Evolutionary conservation across 345 rosid genomes (phyloP).

Genomic region (Mercurialis annua): DNA sequence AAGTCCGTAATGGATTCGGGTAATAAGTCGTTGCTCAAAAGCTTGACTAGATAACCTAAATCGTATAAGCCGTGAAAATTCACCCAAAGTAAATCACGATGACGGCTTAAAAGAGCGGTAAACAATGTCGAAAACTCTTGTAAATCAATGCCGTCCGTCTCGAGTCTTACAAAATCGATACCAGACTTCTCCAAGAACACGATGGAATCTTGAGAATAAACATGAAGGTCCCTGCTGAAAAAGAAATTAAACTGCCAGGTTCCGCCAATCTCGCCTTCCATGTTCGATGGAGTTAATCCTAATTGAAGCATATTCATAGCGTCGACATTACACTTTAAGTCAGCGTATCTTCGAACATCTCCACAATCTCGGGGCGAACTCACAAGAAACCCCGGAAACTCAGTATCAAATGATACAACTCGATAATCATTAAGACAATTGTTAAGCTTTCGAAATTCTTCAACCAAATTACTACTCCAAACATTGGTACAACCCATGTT

Average conservation of each 20-base stretch:
- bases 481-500: neutral
- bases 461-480: neutral
- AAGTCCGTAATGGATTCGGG: neutral
- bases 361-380: neutral
- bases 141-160: neutral
- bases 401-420: neutral
- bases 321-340: neutral
- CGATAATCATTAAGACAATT: neutral
- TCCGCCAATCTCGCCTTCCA: neutral
- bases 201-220: neutral
- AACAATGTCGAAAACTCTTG: neutral
- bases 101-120: too few species aligned
- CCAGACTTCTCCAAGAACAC: constrained; percentile 1
- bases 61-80: constrained; percentile 17
- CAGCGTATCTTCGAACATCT: neutral
- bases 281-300: neutral
- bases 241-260: neutral
- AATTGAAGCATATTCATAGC: neutral
- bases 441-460: neutral
- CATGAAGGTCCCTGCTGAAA: neutral
- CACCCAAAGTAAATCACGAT: neutral
- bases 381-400: neutral
- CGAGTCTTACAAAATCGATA: neutral
- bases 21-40: neutral
- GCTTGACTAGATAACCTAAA: neutral